These are phyloP conservation scores for Chalciporus piperatoides DNA, from an alignment of 1,284 basidiomycete species.

Conservation along the genomic window DNA sequence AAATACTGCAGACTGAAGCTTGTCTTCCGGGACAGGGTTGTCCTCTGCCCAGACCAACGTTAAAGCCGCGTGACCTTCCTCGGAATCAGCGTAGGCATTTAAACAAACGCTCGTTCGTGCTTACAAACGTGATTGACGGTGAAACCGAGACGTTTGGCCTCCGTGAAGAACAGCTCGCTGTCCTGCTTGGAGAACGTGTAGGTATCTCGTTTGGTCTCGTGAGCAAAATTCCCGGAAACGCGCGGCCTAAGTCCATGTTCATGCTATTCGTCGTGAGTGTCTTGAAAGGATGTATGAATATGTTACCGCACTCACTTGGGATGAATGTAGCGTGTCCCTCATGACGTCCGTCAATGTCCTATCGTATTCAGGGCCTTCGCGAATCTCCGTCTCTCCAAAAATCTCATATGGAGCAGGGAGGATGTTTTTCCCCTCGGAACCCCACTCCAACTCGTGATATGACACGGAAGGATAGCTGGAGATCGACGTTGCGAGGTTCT, in stretches of 20 bases:
- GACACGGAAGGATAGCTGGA: not conserved
- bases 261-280: not conserved
- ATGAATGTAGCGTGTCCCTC: not conserved
- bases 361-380: not conserved
- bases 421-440: not conserved
- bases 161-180: not conserved
- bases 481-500: not conserved
- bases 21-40: too few relatives aligned
- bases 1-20: too few relatives aligned
- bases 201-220: not conserved
- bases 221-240: not conserved
- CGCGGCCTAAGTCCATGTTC: not conserved
- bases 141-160: not conserved
- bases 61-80: too few relatives aligned
- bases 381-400: not conserved
- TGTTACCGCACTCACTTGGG: not conserved
- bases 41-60: too few relatives aligned
- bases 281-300: not conserved
- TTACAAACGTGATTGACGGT: not conserved
- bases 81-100: too few relatives aligned
- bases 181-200: not conserved
- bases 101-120: too few relatives aligned
- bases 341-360: not conserved
- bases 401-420: not conserved
- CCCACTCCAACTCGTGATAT: not conserved